Evolutionary conservation across 768 basidiomycete genomes (phyloP).

Genomic region (Leccinellum luteum): DNA sequence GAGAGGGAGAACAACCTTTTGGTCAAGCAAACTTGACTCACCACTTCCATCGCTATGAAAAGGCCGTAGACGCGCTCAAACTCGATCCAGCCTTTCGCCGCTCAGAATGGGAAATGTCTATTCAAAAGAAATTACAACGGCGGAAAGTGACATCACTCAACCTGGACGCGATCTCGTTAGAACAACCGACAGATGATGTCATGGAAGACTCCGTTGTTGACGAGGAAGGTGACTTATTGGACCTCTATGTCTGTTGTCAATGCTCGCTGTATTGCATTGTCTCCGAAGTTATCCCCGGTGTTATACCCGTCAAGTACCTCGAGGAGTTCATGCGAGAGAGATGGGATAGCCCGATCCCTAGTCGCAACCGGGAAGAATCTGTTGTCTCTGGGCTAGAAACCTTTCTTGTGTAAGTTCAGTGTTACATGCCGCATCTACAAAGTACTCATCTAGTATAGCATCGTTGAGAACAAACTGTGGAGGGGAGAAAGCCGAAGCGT

Average conservation of each 20-base stretch:
- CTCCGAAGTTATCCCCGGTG: conserved; percentile 68
- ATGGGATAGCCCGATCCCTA: conserved; percentile 50
- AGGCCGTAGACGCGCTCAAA: conserved; percentile 65
- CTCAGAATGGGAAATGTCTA: conserved; percentile 58
- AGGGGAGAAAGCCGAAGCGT: conserved; percentile 60
- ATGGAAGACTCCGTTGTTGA: conserved; percentile 30
- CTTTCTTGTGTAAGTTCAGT: conserved; percentile 53
- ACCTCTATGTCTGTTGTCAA: conserved; percentile 83
- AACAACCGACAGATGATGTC: conserved; percentile 26
- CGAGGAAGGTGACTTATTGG: conserved; percentile 57
- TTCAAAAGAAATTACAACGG: conserved; percentile 51
- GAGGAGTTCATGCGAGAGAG: conserved; percentile 67
- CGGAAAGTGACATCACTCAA: conserved; percentile 48
- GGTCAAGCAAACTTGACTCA: conserved; percentile 61
- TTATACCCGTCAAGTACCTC: conserved; percentile 59
- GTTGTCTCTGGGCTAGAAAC: conserved; percentile 64
- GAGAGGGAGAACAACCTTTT: conserved; percentile 45
- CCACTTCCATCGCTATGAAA: conserved; percentile 76
- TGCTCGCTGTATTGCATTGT: conserved; percentile 74
- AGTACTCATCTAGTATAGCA: conserved; percentile 37
- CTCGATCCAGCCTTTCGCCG: conserved; percentile 59
- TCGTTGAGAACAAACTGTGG: conserved; percentile 77
- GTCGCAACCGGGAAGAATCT: conserved; percentile 53
- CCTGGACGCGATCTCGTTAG: conserved; percentile 24
- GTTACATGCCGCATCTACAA: background rate